Evolutionary conservation across 805 yeast genomes (phyloP).

Genomic region (Lipomyces yamanashiensis): DNA sequence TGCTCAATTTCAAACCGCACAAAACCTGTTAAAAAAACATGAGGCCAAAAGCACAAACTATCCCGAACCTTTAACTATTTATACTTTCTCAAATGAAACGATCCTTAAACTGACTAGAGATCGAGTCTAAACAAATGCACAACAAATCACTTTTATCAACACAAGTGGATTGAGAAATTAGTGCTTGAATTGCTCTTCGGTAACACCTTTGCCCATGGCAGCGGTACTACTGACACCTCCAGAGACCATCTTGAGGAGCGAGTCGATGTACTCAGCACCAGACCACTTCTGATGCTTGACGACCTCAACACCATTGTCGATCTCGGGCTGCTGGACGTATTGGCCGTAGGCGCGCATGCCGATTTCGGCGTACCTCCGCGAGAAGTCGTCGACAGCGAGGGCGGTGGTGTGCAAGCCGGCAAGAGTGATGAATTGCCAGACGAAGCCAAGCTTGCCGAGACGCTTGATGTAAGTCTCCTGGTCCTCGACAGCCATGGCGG

Average conservation of each 20-base stretch:
- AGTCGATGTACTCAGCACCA: constrained; percentile 96
- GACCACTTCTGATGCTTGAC: constrained; percentile 99
- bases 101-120: no score
- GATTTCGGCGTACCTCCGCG: constrained; percentile 72
- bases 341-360: constrained; percentile 98
- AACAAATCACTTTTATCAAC: neutral
- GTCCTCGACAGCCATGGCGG: constrained; percentile 84
- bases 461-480: constrained; percentile 89
- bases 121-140: no score
- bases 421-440: constrained; percentile 96
- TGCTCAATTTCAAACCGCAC: no score
- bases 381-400: constrained; percentile 82
- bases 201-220: constrained; percentile 98
- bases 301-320: constrained; percentile 87
- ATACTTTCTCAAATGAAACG: no score
- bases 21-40: no score
- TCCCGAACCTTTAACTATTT: no score
- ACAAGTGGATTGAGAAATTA: neutral
- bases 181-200: constrained; percentile 88
- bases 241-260: constrained; percentile 82
- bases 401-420: constrained; percentile 98
- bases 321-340: constrained; percentile 83
- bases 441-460: constrained; percentile 85
- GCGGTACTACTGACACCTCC: constrained; percentile 96
- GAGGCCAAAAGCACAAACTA: no score